These are phyloP conservation scores for Xylaria venustula DNA, from an alignment of 495 filamentous ascomycete genomes.

Conservation along the genomic window DNA sequence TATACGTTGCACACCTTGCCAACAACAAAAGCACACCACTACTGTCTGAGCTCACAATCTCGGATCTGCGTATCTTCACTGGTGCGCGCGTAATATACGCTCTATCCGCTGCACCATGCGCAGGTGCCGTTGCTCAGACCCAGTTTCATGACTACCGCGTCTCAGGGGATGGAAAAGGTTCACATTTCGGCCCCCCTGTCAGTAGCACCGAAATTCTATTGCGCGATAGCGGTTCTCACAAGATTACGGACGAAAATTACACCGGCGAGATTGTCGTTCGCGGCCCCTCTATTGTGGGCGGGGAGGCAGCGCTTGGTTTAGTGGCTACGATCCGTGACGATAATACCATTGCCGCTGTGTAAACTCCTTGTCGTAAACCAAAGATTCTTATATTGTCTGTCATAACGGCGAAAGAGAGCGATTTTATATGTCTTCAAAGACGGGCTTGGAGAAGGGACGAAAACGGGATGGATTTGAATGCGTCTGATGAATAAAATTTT, in stretches of 20 bases:
- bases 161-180: slow-evolving; percentile 46
- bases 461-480: background rate
- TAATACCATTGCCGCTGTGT: slow-evolving; percentile 52
- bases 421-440: background rate
- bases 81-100: slow-evolving; percentile 82
- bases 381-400: background rate
- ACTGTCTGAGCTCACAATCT: slow-evolving; percentile 65
- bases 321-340: slow-evolving; percentile 53
- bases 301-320: slow-evolving; percentile 58
- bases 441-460: background rate
- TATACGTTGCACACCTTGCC: slow-evolving; percentile 63
- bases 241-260: slow-evolving; percentile 56
- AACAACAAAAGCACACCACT: slow-evolving; percentile 46
- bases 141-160: slow-evolving; percentile 84
- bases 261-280: slow-evolving; percentile 66
- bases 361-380: background rate
- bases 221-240: slow-evolving; percentile 55
- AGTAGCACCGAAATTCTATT: slow-evolving; percentile 77
- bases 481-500: background rate
- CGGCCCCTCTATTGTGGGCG: slow-evolving; percentile 67
- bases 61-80: slow-evolving; percentile 77
- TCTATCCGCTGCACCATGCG: slow-evolving; percentile 75
- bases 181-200: slow-evolving; percentile 81
- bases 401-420: background rate
- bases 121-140: slow-evolving; percentile 81